A percentile compares a stretch with the other conserved stretches of the same genome.
Conservation (phyloP, 306 rosid genomes). For the Oxytropis ochrocephala region DNA sequence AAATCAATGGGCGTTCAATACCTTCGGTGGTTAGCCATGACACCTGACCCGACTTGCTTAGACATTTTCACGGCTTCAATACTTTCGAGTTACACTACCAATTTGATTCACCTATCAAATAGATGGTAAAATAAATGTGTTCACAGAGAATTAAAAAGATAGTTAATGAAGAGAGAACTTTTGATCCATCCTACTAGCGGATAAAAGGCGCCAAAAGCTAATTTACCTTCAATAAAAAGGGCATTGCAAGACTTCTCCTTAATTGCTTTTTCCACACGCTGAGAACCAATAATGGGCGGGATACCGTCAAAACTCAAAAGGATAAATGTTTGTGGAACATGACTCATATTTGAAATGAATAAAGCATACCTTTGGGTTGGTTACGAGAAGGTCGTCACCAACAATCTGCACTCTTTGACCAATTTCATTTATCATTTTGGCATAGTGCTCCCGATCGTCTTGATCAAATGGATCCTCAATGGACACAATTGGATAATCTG, state of each 20-base stretch:
- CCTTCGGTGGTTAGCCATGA: constrained; percentile 99
- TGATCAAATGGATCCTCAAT: constrained; percentile 99
- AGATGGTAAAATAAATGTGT: no score
- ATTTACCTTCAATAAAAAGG: constrained; percentile 82
- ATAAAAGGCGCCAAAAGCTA: background rate
- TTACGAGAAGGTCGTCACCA: constrained; percentile 95
- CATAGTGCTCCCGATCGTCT: constrained; percentile 94
- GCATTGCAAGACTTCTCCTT: constrained; percentile 90
- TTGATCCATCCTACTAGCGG: no score
- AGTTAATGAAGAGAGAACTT: no score
- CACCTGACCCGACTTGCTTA: constrained; percentile 94
- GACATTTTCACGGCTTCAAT: constrained; percentile 99
- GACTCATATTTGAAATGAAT: background rate
- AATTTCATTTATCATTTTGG: constrained; percentile 68
- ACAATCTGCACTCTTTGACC: constrained; percentile 87
- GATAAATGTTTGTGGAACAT: background rate
- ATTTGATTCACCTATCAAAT: constrained; percentile 74
- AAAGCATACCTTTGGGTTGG: constrained; percentile 75
- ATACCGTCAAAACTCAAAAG: constrained; percentile 8
- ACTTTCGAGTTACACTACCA: constrained; percentile 90
- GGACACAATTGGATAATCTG: constrained; percentile 87
- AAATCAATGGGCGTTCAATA: background rate
- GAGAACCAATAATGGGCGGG: background rate
- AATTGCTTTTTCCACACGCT: constrained; percentile 97
- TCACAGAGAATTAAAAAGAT: no score